Conservation (phyloP, 2,329 filamentous ascomycete genomes). For the Trichophyton benhamiae region DNA sequence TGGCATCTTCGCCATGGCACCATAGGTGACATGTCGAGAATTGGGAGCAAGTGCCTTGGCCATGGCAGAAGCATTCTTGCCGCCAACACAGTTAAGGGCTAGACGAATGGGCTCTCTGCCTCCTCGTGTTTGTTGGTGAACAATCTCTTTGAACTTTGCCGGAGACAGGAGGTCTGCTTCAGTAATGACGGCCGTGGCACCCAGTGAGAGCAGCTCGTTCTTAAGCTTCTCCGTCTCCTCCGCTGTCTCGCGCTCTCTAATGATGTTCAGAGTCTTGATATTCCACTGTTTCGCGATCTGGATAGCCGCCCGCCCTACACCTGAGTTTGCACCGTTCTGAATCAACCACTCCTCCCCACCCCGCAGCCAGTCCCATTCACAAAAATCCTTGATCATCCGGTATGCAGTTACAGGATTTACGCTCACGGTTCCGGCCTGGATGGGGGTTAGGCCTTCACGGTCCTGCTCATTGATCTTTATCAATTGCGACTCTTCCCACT, state of each 20-base stretch:
- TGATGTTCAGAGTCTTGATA: slow-evolving; percentile 76
- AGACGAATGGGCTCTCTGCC: slow-evolving; percentile 62
- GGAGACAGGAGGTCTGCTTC: slow-evolving; percentile 43
- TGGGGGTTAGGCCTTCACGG: slow-evolving; percentile 54
- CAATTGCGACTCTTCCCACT: slow-evolving; percentile 49
- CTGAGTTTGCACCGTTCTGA: slow-evolving; percentile 92
- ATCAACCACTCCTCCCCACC: slow-evolving; percentile 80
- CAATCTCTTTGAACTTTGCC: slow-evolving; percentile 35
- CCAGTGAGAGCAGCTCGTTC: slow-evolving; percentile 47
- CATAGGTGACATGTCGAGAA: slow-evolving; percentile 79
- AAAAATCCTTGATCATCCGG: slow-evolving; percentile 77
- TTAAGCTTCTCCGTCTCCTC: slow-evolving; percentile 55
- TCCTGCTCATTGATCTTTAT: slow-evolving; percentile 51
- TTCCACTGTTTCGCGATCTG: slow-evolving; percentile 81
- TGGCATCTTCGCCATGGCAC: slow-evolving; percentile 85
- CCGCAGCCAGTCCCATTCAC: slow-evolving; percentile 39
- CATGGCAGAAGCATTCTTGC: slow-evolving; percentile 66
- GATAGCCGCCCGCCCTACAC: slow-evolving; percentile 81
- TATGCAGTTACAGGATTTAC: slow-evolving; percentile 95
- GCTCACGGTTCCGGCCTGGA: slow-evolving; percentile 75
- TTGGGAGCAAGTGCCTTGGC: slow-evolving; percentile 59
- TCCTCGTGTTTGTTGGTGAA: slow-evolving; percentile 57
- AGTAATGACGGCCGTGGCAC: slow-evolving; percentile 51
- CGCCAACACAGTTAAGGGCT: slow-evolving; percentile 87
- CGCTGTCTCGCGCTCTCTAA: slow-evolving; percentile 56